Evolutionary conservation across 164 flowering plant species (phyloP).

Genomic region (Houttuynia cordata): DNA sequence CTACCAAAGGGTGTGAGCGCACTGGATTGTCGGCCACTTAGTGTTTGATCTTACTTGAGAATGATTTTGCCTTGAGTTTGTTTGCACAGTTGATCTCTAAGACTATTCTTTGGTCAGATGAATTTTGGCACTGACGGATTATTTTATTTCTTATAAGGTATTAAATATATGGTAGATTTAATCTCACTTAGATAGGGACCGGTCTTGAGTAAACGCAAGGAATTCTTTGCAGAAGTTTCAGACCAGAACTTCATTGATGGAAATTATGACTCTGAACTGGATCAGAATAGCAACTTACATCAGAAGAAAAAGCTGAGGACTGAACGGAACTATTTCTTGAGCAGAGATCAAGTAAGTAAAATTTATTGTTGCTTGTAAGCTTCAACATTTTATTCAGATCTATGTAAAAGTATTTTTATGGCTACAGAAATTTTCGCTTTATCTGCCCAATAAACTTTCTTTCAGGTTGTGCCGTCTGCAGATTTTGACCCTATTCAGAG

Average conservation of each 20-base stretch:
- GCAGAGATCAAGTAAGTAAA: conserved; percentile 7
- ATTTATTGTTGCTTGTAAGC: neutral
- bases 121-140: too few relatives aligned
- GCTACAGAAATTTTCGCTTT: neutral
- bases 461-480: neutral
- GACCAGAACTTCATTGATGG: conserved; percentile 68
- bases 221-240: conserved; percentile 38
- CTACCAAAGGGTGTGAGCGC: too few relatives aligned
- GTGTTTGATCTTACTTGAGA: too few relatives aligned
- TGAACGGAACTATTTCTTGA: neutral
- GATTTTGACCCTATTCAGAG: neutral
- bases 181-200: too few relatives aligned
- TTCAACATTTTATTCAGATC: neutral
- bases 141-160: too few relatives aligned
- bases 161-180: too few relatives aligned
- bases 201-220: too few relatives aligned
- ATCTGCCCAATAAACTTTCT: neutral
- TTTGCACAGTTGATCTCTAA: too few relatives aligned
- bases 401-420: neutral
- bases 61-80: too few relatives aligned
- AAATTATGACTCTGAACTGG: conserved; percentile 13
- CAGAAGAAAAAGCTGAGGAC: conserved; percentile 5
- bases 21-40: too few relatives aligned
- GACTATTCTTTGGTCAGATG: too few relatives aligned
- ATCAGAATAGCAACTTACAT: conserved; percentile 8